Base-by-base conservation (phyloP, 345 rosid species). In the Heritiera fomes region DNA sequence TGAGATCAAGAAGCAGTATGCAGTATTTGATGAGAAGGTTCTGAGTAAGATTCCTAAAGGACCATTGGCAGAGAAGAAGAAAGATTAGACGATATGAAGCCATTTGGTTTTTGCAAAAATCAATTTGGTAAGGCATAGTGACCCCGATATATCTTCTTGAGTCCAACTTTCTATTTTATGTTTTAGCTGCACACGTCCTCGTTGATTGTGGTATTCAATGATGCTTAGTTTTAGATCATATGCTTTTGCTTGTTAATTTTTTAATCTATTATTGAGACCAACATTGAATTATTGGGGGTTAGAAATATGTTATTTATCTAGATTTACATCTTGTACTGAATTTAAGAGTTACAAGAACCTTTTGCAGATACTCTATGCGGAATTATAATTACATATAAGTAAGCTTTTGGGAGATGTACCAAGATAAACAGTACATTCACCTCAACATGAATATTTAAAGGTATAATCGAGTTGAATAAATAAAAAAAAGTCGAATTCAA, bases 1-100 rank as follows among this genome's bases (percentile, higher is more conserved):
- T 4, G 92, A 92, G 91, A 77, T 92, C 80, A 96, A 88, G 92
- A 96, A 89, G 87, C 97, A 90, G 81, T 96, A 89, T 41, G 89
- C 87, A 28, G 92, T 90, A 38, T 82, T 96, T 71, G 93, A 94
- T 75, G 90, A 82, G 50, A 96, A 94, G 91, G 90, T 87, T 73
- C 73, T 91, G 79, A 88, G 94, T 75, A 93, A 91, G 87, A 88
- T 96, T 75, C 97, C 97, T 0, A 86, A 38, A 79, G 93, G 97
- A 23, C 85, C 87, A 41, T 78, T 86, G 87, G 91, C 90, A 80
- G 92, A 62, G 81, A 93, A 90, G 92, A 96, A 96, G 88, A 85
- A 47, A 84, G 89, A 74, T 61, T 94, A 93, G 86, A 52, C 0
- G 6, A 53, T 12, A 63, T 50, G 30, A 34, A 67, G 38, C 15